Base-by-base conservation (phyloP, 2,329 filamentous ascomycete species). In the Alternaria hordeiaustralica region DNA sequence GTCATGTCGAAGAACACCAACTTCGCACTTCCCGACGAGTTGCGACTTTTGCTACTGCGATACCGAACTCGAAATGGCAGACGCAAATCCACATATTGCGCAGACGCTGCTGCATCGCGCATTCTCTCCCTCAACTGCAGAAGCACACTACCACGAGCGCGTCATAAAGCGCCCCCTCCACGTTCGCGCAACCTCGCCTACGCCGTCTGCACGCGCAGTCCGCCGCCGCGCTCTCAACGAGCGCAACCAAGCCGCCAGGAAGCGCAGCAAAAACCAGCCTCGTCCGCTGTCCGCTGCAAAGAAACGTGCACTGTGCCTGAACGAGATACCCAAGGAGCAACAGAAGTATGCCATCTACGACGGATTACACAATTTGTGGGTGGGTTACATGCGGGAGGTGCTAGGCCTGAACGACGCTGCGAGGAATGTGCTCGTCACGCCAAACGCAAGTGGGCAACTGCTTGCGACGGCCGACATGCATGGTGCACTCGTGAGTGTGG, bases 381-480 rank as follows among this genome's bases (percentile, higher is more conserved):
- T 89, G 41, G 89, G 87, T 4, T 99, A 99, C 80, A 91, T 96
- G 74, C 88, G 89, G 58, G 94, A 97, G 70, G 83, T 97, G 0
- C 81, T 98, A 1, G 91, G 90, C 6, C 75, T 87, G 59, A 86
- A 87, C 64, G 77, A 69, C 28, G 67, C 71, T 4, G 61, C 61
- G 63, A 67, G 67, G 58, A 67, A 72, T 47, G 84, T 84, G 65
- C 82, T 83, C 1, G 84, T 90, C 18, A 87, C 87, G 0, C 82
- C 87, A 4, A 81, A 80, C 6, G 86, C 90, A 3, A 92, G 90
- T 6, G 91, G 84, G 0, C 81, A 91, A 5, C 92, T 96, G 79
- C 82, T 99, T 33, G 89, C 88, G 47, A 93, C 90, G 61, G 95
- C 94, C 2, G 96, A 99, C 80, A 95, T 94, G 73, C 94, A 98